These are phyloP conservation scores for Priceomyces fermenticarens DNA, from an alignment of 805 yeast genomes.

Conservation along the genomic window DNA sequence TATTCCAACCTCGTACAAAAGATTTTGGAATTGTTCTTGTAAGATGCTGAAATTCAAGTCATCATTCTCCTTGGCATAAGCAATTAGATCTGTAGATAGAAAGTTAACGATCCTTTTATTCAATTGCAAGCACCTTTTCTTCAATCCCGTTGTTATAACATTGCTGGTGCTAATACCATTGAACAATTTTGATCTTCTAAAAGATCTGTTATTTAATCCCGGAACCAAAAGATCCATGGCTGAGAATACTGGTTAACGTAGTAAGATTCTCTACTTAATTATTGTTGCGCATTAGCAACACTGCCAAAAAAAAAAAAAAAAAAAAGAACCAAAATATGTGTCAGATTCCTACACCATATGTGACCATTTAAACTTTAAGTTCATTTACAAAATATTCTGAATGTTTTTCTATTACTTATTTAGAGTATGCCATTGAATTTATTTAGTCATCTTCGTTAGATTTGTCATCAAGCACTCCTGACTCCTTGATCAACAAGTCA, in stretches of 20 bases:
- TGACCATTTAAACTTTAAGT: not conserved
- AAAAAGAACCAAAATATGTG: not conserved
- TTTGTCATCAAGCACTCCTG: slow-evolving; percentile 59
- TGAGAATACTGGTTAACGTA: not conserved
- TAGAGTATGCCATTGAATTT: not conserved
- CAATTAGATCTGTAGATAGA: slow-evolving; percentile 16
- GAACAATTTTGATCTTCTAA: slow-evolving; percentile 1
- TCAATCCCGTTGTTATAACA: slow-evolving; percentile 24
- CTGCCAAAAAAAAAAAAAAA: not conserved
- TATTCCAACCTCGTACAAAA: slow-evolving; percentile 19
- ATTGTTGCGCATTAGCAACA: too few species aligned
- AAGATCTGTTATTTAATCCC: slow-evolving; percentile 8
- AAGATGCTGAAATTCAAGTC: slow-evolving; percentile 8
- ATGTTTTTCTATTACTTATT: too few species aligned
- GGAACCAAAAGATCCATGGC: slow-evolving; percentile 13
- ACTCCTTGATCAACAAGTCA: slow-evolving; percentile 64
- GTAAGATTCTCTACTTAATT: too few species aligned
- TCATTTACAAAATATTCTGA: not conserved
- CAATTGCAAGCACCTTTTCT: slow-evolving; percentile 18
- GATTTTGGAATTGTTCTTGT: slow-evolving; percentile 20
- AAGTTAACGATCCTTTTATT: slow-evolving; percentile 15
- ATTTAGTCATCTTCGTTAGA: slow-evolving; percentile 24
- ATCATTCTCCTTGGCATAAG: slow-evolving; percentile 1
- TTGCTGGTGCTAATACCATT: slow-evolving; percentile 27
- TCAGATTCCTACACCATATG: too few species aligned